Percentiles rank a stretch among this genome's conserved stretches.
These are phyloP conservation scores for Malassezia arunalokei DNA, from an alignment of 1,284 basidiomycete genomes.

Conservation along the genomic window DNA sequence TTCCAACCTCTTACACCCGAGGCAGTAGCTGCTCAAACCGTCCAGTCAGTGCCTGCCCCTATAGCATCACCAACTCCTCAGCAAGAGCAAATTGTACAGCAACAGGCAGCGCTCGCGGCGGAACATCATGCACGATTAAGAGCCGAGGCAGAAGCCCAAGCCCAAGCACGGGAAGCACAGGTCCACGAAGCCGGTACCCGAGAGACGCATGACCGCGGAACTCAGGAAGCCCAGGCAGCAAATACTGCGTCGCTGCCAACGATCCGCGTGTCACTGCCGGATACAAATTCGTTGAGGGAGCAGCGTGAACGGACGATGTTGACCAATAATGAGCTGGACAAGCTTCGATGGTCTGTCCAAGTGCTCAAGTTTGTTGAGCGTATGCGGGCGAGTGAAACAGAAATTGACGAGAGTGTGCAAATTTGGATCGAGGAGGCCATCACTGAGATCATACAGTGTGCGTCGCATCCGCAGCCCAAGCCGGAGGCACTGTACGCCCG, in stretches of 20 bases:
- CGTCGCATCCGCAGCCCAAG: conserved; percentile 47
- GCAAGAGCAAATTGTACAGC: too few relatives aligned
- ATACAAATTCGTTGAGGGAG: conserved; percentile 23
- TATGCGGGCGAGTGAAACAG: conserved; percentile 25
- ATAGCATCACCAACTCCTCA: too few relatives aligned
- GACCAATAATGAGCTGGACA: conserved; percentile 52
- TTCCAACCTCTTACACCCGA: too few relatives aligned
- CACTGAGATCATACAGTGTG: conserved; percentile 22
- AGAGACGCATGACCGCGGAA: too few relatives aligned
- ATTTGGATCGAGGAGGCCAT: conserved; percentile 57
- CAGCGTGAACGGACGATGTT: conserved; percentile 23
- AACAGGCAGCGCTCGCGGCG: not conserved
- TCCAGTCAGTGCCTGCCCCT: too few relatives aligned
- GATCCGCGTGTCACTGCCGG: conserved; percentile 32
- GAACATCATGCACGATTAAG: not conserved
- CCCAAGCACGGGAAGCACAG: not conserved
- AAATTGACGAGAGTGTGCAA: conserved; percentile 56
- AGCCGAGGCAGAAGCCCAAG: not conserved
- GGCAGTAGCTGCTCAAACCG: too few relatives aligned
- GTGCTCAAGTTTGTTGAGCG: conserved; percentile 64
- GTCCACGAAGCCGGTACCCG: not conserved
- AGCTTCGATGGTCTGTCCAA: conserved; percentile 64
- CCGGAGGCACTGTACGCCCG: conserved; percentile 65
- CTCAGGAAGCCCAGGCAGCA: not conserved
- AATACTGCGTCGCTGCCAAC: not conserved